Evolutionary conservation across 2,329 filamentous ascomycete genomes (phyloP).

Genomic region (Penicillium psychrosexuale): DNA sequence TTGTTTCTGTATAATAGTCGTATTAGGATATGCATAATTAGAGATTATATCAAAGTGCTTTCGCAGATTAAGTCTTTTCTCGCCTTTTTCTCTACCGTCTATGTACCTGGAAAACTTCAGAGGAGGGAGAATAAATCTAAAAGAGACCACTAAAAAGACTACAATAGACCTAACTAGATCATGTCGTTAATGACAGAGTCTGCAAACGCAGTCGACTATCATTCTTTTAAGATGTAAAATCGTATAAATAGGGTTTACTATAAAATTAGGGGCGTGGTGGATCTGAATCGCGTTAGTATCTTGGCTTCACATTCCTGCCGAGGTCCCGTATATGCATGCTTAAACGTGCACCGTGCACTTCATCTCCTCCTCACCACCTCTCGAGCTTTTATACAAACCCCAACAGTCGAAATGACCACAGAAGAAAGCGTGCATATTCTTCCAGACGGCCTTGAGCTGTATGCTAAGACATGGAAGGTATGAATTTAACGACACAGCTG

Average conservation of each 20-base stretch:
- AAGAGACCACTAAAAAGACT: too few relatives aligned
- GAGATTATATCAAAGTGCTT: too few relatives aligned
- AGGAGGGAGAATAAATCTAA: too few relatives aligned
- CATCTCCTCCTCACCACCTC: neutral
- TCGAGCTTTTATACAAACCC: neutral
- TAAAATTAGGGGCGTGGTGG: neutral
- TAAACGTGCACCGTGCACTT: neutral
- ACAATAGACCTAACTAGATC: too few relatives aligned
- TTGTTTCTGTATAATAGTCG: neutral
- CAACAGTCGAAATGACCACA: conserved; percentile 30
- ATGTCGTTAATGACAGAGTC: too few relatives aligned
- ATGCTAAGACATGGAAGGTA: conserved; percentile 62
- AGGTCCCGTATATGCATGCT: neutral
- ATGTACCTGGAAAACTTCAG: too few relatives aligned
- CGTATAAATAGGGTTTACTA: neutral
- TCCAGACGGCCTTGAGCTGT: conserved; percentile 54
- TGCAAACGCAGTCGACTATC: too few relatives aligned
- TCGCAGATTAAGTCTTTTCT: too few relatives aligned
- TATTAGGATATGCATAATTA: neutral
- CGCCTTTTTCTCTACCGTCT: too few relatives aligned
- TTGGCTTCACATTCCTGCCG: neutral
- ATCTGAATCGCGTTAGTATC: neutral
- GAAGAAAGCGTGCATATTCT: conserved; percentile 53
- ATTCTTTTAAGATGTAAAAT: neutral
- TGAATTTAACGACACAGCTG: conserved; percentile 4